A percentile compares a stretch with the other conserved stretches of the same genome.
Evolutionary conservation across 78 protist genomes (phyloP).

Genomic region (Capsaspora owczarzaki): DNA sequence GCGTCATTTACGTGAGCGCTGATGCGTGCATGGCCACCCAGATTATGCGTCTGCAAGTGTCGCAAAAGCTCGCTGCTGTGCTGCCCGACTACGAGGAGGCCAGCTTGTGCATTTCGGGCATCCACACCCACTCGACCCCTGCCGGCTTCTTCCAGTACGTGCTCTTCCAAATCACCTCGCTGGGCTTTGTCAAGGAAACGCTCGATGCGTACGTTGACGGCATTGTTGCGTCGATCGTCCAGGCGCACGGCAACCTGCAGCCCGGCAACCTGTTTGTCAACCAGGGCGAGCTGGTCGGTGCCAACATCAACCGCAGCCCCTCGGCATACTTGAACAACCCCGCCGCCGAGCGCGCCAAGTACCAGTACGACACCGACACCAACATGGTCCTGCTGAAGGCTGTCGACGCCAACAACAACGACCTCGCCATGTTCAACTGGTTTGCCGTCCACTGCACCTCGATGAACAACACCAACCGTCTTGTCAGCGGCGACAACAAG

Average conservation of each 20-base stretch:
- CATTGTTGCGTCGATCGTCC: constrained; percentile 44
- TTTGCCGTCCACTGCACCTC: constrained; percentile 66
- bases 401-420: constrained; percentile 38
- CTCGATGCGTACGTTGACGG: constrained; percentile 52
- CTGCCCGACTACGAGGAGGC: constrained; percentile 32
- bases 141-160: constrained; percentile 57
- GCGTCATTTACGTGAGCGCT: constrained; percentile 38
- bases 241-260: constrained; percentile 44
- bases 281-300: constrained; percentile 29
- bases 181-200: constrained; percentile 50
- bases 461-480: constrained; percentile 56
- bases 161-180: constrained; percentile 52
- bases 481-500: constrained; percentile 69
- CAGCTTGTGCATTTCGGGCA: constrained; percentile 51
- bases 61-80: constrained; percentile 15
- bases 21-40: constrained; percentile 56
- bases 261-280: constrained; percentile 16
- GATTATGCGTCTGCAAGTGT: constrained; percentile 32
- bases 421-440: constrained; percentile 44
- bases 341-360: constrained; percentile 53
- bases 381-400: constrained; percentile 44
- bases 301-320: constrained; percentile 69
- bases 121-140: constrained; percentile 71
- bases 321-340: constrained; percentile 56
- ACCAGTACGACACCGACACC: constrained; percentile 41